Evolutionary conservation across 2,329 filamentous ascomycete genomes (phyloP), one percentile per base, ranked within the genome.

Genomic region (Aspergillus chevalieri): DNA sequence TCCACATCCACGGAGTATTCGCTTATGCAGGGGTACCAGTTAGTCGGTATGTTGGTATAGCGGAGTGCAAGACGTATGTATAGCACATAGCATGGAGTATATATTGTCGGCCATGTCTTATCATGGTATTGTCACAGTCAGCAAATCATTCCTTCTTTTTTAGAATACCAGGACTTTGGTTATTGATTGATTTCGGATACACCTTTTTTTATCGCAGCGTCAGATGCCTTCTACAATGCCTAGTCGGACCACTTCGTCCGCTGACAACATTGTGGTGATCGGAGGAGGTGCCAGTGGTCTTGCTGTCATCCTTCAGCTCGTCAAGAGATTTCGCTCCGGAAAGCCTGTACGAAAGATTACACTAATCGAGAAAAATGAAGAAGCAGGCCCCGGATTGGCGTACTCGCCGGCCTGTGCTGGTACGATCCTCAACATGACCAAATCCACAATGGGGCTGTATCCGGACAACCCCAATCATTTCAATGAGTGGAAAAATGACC

Each of bases 341-440:
- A 43, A 38, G 2, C 4, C 44, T 7, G 36, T 39, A 6, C 7
- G 19, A 12, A 41, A 36, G n/a, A 17, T 51, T 7, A 48, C 21
- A 8, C 15, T 51, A 1, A 38, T 51, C 12, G 46, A 51, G 15
- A 51, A 48, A 36, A 44, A 42, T 12, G 38, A 19, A 1, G 34
- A 17, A 12, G 26, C 41, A 3, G 47, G 47, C 6, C 50, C 50
- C 9, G 50, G 50, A 6, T 26, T 52, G 8, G 30, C 50, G 36
- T 52, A 50, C 17, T 52, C 47, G 3, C 21, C 47, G 7, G 36
- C 36, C 4, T 50, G 47, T n/a, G 22, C 44, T 3, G 50, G 47
- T 7, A 50, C 50, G 8, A 52, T 52, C 26, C 17, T 50, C 28
- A 52, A 50, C 14, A 52, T 50, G 50, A 44, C 48, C 24, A 47